Base-by-base conservation (phyloP, 2,329 filamentous ascomycete genomes). In the Achaetomium macrosporum region DNA sequence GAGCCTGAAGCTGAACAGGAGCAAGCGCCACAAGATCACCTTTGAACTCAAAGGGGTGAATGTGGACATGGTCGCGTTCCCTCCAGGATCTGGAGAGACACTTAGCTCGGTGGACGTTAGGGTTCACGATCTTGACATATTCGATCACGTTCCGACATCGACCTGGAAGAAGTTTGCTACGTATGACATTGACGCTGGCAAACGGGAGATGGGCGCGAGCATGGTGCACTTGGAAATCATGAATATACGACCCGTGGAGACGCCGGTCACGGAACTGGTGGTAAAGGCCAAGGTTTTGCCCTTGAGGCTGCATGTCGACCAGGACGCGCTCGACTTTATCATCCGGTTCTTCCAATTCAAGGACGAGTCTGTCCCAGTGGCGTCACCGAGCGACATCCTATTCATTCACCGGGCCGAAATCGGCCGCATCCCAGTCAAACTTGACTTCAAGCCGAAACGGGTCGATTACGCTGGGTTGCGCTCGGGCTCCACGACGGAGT, bases 91-190 rank as follows among this genome's bases (percentile, higher is more conserved):
- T 16, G 87, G 84, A 1, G 90, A 96, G 68, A 93, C 90, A 0
- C 82, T 95, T 65, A 95, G 85, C 67, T 95, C 90, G 17, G 75
- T 97, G 36, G 89, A 96, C 67, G 74, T 97, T 33, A 83, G 90
- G 9, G 76, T 99, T 11, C 79, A 82, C 37, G 86, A 93, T 53
- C 75, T 99, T 12, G 91, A 96, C 61, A 84, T 99, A 15, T 96
- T 93, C 57, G 93, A 99, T 67, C 90, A 96, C 65, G 81, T 99
- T 2, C 90, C 90, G 1, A 92, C 90, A 0, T 99, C 93, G 3
- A 96, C 92, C 0, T 99, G 95, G 95, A 95, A 88, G 69, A 99
- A 96, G 67, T 99, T 99, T 71, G 85, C 90, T 13, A 97, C 92
- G 0, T 96, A 96, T 63, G 88, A 95, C 73, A 83, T 88, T 54